A percentile compares a stretch with the other conserved stretches of the same genome.
Evolutionary conservation across 1,284 basidiomycete species (phyloP).

Genomic region (Boletellus sp.): DNA sequence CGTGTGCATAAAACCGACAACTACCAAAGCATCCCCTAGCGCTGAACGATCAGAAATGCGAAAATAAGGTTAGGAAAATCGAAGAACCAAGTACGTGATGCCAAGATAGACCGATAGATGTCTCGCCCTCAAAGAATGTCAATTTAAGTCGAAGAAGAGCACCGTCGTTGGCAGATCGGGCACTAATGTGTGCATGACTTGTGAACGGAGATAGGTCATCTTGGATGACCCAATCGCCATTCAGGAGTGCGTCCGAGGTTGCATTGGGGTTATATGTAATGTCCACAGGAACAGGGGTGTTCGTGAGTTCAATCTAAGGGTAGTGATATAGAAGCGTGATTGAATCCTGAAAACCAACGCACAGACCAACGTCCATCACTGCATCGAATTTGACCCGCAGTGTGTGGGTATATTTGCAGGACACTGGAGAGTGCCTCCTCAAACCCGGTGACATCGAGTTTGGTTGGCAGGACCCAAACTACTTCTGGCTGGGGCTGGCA

Average conservation of each 20-base stretch:
- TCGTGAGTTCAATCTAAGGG: conserved; percentile 26
- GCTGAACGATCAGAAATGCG: neutral
- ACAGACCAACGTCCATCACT: conserved; percentile 28
- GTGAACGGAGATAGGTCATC: conserved; percentile 23
- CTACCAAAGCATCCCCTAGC: conserved; percentile 29
- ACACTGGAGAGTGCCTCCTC: too few relatives aligned
- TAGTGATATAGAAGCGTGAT: neutral
- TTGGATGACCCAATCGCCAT: conserved; percentile 5
- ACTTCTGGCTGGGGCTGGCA: conserved; percentile 20
- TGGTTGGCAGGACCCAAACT: conserved; percentile 27
- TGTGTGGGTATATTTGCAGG: too few relatives aligned
- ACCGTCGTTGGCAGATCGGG: conserved; percentile 14
- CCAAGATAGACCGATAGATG: too few relatives aligned
- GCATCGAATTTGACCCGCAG: too few relatives aligned
- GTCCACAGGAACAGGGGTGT: conserved; percentile 11
- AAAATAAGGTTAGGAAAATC: neutral
- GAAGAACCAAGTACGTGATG: conserved; percentile 19
- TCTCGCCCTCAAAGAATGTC: conserved; percentile 4
- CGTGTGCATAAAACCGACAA: conserved; percentile 27
- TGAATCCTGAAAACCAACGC: conserved; percentile 1
- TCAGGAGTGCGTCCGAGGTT: conserved; percentile 11
- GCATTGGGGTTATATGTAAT: conserved; percentile 6
- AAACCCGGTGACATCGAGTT: conserved; percentile 13
- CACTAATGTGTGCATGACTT: conserved; percentile 6
- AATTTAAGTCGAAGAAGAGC: conserved; percentile 31